Evolutionary conservation across 352 stramenopile genomes (phyloP), one percentile per base, ranked within the genome.

Genomic region (Phytophthora ohioensis): DNA sequence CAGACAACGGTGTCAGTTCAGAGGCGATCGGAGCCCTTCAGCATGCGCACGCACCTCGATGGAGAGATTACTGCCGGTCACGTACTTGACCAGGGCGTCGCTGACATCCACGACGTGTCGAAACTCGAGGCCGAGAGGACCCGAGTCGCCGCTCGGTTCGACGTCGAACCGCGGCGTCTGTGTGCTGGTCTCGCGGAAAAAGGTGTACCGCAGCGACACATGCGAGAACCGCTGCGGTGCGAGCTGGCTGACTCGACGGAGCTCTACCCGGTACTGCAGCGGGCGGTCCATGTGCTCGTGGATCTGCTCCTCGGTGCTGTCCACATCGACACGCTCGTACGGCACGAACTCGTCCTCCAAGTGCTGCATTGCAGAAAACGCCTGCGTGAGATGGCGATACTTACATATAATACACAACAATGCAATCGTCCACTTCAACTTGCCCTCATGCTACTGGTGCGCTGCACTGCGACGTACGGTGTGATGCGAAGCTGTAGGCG

Each of bases 231-330:
- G 80, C 45, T 57, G 78, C 8, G 67, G 63, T 7, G 15, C 39
- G n/a, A 91, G 62, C 0, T 62, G 64, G 2, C 34, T 52, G 42
- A 85, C 57, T 6, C 31, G 42, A 7, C 55, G 52, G 8, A 91
- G 58, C 15, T 69, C 57, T 13, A 91, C 57, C 11, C 67, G 72
- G 35, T 83, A 91, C 62, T 86, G 78, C 27, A 91, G 62, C 6
- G 70, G 67, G 62, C 75, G 76, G 45, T 89, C 82, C 71, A 90
- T 81, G 36, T 69, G 83, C 45, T 88, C 81, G 45, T 74, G 67
- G 41, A 88, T 58, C 52, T 88, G 81, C 57, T 91, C 72, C 56
- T 91, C 81, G 2, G 46, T 43, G 45, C 42, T 73, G 63, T 91
- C 81, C 38, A 80, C 38, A 17, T 81, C 53, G 2, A 48, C 55